These are phyloP conservation scores for Eucalyptus coolabah DNA, from an alignment of 345 rosid genomes.

Conservation along the genomic window DNA sequence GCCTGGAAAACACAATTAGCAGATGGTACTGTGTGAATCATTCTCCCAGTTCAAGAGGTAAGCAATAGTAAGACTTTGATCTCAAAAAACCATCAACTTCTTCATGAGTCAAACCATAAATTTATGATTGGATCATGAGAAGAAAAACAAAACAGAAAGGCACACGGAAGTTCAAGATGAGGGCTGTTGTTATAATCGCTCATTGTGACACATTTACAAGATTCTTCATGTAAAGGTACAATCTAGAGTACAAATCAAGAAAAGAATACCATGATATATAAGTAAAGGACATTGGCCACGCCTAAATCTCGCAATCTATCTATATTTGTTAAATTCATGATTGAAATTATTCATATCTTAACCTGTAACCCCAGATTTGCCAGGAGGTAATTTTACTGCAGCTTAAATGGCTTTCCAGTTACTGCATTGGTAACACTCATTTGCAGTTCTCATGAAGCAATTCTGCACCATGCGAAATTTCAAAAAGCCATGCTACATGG, in stretches of 20 bases:
- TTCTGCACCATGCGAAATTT: neutral
- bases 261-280: neutral
- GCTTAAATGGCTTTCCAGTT: neutral
- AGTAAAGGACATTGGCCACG: neutral
- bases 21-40: neutral
- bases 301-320: neutral
- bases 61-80: neutral
- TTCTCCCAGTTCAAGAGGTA: neutral
- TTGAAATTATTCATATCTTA: neutral
- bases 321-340: neutral
- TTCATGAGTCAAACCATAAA: neutral
- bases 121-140: neutral
- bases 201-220: neutral
- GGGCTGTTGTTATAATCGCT: neutral
- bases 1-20: constrained; percentile 28
- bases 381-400: neutral
- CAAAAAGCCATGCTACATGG: neutral
- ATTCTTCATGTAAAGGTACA: neutral
- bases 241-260: neutral
- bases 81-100: neutral
- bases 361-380: neutral
- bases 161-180: neutral
- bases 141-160: neutral
- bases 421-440: neutral
- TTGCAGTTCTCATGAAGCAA: neutral